Evolutionary conservation across 257 asterid genomes (phyloP).

Genomic region (Ophiorrhiza pumila): DNA sequence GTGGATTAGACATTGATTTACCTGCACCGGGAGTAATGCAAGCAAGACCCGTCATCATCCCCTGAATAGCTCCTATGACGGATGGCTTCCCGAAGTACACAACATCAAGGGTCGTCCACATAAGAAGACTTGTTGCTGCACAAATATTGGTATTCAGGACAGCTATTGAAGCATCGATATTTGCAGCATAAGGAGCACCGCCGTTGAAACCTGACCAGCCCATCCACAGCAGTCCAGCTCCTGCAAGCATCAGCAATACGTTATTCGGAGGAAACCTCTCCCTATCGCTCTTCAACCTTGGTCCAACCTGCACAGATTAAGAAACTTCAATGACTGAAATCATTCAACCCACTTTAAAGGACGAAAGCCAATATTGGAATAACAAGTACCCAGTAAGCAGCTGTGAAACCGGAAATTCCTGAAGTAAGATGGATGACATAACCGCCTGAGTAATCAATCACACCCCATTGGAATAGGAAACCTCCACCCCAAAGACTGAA

Average conservation of each 20-base stretch:
- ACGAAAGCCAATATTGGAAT: too few species aligned
- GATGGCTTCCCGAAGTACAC: slow-evolving; percentile 84
- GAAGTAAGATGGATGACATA: slow-evolving; percentile 86
- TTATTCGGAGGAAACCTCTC: slow-evolving; percentile 90
- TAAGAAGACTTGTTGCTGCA: slow-evolving; percentile 88
- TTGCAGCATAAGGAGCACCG: slow-evolving; percentile 88
- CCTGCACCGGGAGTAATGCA: slow-evolving; percentile 97
- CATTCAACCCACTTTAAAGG: too few species aligned
- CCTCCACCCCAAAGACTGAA: slow-evolving; percentile 96
- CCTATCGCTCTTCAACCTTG: slow-evolving; percentile 72
- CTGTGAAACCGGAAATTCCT: slow-evolving; percentile 88
- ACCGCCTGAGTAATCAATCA: slow-evolving; percentile 90
- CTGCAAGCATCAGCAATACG: slow-evolving; percentile 74
- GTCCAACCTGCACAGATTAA: slow-evolving; percentile 57
- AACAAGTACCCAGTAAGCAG: slow-evolving; percentile 75
- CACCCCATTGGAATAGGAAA: slow-evolving; percentile 86
- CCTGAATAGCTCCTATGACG: slow-evolving; percentile 86
- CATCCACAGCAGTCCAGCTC: slow-evolving; percentile 93
- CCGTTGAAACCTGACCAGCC: slow-evolving; percentile 99
- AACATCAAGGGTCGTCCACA: slow-evolving; percentile 87
- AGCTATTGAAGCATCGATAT: slow-evolving; percentile 64
- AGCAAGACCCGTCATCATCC: slow-evolving; percentile 92
- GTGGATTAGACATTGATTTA: too few species aligned
- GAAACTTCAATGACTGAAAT: too few species aligned
- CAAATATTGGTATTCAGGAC: slow-evolving; percentile 70